These are phyloP conservation scores for Asclepias syriaca DNA, from an alignment of 257 asterid species.

Conservation along the genomic window DNA sequence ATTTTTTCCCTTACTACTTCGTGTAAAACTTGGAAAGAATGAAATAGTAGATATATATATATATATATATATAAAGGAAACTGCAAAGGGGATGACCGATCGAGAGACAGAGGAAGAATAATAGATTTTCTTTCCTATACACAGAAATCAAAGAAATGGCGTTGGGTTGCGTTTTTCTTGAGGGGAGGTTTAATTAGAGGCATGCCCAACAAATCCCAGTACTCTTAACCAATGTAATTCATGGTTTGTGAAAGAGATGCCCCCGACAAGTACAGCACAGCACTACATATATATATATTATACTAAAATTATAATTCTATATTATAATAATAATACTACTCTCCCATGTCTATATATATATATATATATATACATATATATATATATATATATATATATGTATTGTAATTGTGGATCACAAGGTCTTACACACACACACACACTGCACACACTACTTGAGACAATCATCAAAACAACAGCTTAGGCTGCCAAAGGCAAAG, in stretches of 20 bases:
- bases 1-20: constrained; percentile 14
- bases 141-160: constrained; percentile 66
- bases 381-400: neutral
- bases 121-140: constrained; percentile 30
- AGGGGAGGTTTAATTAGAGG: constrained; percentile 15
- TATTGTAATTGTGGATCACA: constrained; percentile 36
- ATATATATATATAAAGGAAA: no score
- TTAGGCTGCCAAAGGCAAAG: constrained; percentile 25
- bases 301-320: constrained; percentile 11
- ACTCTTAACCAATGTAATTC: constrained; percentile 41
- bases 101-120: constrained; percentile 29
- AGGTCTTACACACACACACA: constrained; percentile 12
- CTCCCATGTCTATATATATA: constrained; percentile 10
- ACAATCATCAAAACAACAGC: constrained; percentile 49
- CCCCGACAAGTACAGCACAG: constrained; percentile 58
- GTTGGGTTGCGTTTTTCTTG: constrained; percentile 26
- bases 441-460: constrained; percentile 6
- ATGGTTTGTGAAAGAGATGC: constrained; percentile 60
- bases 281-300: constrained; percentile 13
- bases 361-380: no score
- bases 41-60: constrained; percentile 12
- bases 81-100: no score
- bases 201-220: constrained; percentile 85
- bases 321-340: neutral
- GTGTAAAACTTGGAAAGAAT: constrained; percentile 23